phyloP scores from a whole-genome alignment of 768 basidiomycete species.

The Gymnopilus junonius region DNA sequence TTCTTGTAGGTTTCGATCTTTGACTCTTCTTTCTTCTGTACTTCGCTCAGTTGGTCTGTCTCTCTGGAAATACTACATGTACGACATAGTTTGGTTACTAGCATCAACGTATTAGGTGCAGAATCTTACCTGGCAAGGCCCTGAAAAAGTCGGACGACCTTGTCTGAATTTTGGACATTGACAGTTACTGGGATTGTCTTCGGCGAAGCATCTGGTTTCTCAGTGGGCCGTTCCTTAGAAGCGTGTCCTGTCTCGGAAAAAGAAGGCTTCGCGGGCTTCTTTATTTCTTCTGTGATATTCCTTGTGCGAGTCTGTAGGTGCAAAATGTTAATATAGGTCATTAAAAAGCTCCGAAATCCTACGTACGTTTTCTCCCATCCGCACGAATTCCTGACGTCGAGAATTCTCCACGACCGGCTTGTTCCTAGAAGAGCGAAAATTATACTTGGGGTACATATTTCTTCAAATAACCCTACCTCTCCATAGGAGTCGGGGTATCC shows the following conservation, averaged over 20 bases:
- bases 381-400: neutral
- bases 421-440: neutral
- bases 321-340: neutral
- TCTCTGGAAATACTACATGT: slow-evolving; percentile 47
- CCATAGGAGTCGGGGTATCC: neutral
- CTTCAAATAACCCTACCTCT: neutral
- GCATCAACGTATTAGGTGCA: slow-evolving; percentile 15
- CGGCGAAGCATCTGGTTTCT: neutral
- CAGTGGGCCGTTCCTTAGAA: neutral
- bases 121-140: slow-evolving; percentile 42
- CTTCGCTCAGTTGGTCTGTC: slow-evolving; percentile 45
- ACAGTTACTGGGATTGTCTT: neutral
- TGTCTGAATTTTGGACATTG: slow-evolving; percentile 15
- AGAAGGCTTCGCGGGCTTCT: neutral
- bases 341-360: neutral
- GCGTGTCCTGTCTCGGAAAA: neutral
- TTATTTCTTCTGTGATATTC: neutral
- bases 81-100: neutral
- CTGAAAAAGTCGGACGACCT: slow-evolving; percentile 39
- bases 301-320: neutral
- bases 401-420: neutral
- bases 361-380: neutral
- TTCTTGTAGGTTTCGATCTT: slow-evolving; percentile 54
- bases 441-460: neutral
- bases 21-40: slow-evolving; percentile 47